Evolutionary conservation across 176 grass and related monocot species (phyloP).

Genomic region (Musa troglodytarum): DNA sequence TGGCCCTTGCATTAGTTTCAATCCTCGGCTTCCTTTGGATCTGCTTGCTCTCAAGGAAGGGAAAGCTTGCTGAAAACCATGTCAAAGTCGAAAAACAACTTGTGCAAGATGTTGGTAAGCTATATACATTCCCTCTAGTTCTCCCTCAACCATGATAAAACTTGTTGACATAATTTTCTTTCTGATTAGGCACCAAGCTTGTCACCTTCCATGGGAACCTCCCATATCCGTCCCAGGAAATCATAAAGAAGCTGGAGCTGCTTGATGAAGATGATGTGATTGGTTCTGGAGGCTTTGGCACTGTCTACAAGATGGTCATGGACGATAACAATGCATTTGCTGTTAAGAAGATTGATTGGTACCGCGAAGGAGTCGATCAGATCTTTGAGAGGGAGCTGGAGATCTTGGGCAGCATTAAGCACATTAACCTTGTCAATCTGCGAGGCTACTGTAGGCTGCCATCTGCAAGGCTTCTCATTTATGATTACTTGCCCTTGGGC

Average conservation of each 20-base stretch:
- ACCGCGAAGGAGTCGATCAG: slow-evolving; percentile 38
- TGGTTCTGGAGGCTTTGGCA: slow-evolving; percentile 79
- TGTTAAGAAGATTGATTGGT: slow-evolving; percentile 70
- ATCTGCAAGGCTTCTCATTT: slow-evolving; percentile 66
- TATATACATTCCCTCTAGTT: background rate
- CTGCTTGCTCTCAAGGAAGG: slow-evolving; percentile 75
- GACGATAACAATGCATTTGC: slow-evolving; percentile 70
- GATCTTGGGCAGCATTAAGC: slow-evolving; percentile 86
- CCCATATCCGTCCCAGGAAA: slow-evolving; percentile 77
- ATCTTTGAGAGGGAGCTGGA: slow-evolving; percentile 85
- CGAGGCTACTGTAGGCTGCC: slow-evolving; percentile 70
- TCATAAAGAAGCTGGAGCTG: slow-evolving; percentile 74
- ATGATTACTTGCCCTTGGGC: slow-evolving; percentile 78
- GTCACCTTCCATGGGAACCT: slow-evolving; percentile 94
- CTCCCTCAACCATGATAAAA: background rate
- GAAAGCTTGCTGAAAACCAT: slow-evolving; percentile 47
- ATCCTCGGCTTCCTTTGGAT: slow-evolving; percentile 79
- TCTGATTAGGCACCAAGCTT: slow-evolving; percentile 68
- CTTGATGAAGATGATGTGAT: slow-evolving; percentile 88
- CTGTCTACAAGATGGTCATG: slow-evolving; percentile 91
- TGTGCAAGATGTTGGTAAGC: slow-evolving; percentile 43
- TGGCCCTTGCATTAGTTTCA: slow-evolving; percentile 57
- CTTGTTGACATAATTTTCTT: background rate
- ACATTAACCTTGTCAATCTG: slow-evolving; percentile 90
- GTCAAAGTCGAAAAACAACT: slow-evolving; percentile 70